Base-by-base conservation (phyloP, 2,329 filamentous ascomycete species). In the Exserohilum turcica region DNA sequence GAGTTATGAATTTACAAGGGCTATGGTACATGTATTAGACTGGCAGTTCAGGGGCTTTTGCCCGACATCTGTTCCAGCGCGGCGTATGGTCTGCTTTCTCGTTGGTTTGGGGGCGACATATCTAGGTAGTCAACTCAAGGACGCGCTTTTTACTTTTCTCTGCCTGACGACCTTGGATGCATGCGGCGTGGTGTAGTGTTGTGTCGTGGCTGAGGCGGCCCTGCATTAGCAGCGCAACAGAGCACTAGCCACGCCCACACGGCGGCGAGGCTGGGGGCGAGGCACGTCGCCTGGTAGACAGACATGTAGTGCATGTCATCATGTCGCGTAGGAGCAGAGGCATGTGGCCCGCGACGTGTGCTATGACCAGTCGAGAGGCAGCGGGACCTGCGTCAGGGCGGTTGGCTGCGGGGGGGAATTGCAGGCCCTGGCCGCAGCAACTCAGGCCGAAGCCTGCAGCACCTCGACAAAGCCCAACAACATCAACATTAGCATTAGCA, bases 61-160 rank as follows among this genome's bases (percentile, higher is more conserved):
- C 48, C 47, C 51, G 48, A 42, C 40, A 57, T 49, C 55, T 57
- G 35, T 57, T 53, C 59, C 52, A 66, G 67, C 64, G 60, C 60
- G 67, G 67, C 59, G 65, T 70, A 57, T 58, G 47, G 55, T 43
- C 47, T 52, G 44, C 32, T 38, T 52, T 48, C 48, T 24, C 18
- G 29, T 28, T 57, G 45, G 29, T 57, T 45, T 40, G 56, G 55
- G 57, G 55, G 57, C 57, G 43, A 50, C 43, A 39, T 50, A 21
- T 33, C 37, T 29, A 7, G 12, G 35, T 42, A 21, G 35, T 10
- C 27, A 19, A 47, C 31, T 18, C 43, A 45, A 33, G 21, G 16
- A n/a, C 36, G n/a, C n/a, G 24, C 24, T 15, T 27, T 40, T 37
- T 15, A 19, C 15, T 4, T 37, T 37, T 21, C 12, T 8, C 24